These are phyloP conservation scores for Metarhizium rileyi DNA, from an alignment of 2,329 filamentous ascomycete genomes.

Conservation along the genomic window DNA sequence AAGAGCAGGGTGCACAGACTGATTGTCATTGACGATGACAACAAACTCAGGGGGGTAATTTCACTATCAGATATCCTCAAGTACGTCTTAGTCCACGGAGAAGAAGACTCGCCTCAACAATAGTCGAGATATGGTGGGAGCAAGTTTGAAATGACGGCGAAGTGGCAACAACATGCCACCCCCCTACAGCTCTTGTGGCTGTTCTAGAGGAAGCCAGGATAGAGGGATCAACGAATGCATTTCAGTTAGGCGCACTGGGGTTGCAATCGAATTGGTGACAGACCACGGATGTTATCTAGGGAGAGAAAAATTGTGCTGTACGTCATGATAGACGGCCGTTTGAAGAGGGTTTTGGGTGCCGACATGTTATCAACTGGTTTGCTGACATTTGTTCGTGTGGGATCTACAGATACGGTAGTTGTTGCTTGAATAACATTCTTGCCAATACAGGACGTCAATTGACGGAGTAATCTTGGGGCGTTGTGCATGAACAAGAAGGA, in stretches of 20 bases:
- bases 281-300: neutral
- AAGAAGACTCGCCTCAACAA: conserved; percentile 37
- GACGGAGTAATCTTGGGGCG: too few relatives aligned
- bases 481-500: too few relatives aligned
- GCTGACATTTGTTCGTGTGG: neutral
- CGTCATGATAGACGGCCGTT: neutral
- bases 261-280: neutral
- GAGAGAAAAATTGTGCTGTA: neutral
- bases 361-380: neutral
- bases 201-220: neutral
- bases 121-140: neutral
- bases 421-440: neutral
- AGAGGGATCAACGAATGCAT: neutral
- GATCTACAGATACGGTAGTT: neutral
- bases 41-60: conserved; percentile 76
- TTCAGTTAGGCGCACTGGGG: neutral
- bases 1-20: conserved; percentile 90
- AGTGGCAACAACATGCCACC: neutral
- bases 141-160: neutral
- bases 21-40: conserved; percentile 85
- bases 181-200: neutral
- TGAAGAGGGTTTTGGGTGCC: neutral
- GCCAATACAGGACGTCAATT: neutral
- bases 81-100: conserved; percentile 78
- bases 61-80: conserved; percentile 94